Conservation (phyloP, 1,284 basidiomycete genomes). For the Microbotryum silenes-acaulis region DNA sequence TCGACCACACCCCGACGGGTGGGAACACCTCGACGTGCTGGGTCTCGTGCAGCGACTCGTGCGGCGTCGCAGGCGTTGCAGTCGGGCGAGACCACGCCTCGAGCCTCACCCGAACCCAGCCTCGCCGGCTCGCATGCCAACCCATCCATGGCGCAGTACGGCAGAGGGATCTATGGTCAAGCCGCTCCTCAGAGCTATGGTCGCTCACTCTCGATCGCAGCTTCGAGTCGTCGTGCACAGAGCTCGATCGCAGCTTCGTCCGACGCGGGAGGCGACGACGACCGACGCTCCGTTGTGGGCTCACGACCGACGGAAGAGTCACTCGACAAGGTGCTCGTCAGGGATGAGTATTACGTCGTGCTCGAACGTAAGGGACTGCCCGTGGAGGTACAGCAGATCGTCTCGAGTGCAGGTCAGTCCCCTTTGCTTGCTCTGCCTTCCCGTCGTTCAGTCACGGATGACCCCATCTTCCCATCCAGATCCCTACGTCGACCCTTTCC, state of each 20-base stretch:
- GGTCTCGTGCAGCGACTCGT: background rate
- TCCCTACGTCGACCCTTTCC: slow-evolving; percentile 39
- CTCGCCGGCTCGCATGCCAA: background rate
- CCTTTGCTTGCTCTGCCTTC: background rate
- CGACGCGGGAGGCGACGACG: background rate
- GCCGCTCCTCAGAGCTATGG: background rate
- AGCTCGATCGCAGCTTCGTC: background rate
- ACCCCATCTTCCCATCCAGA: slow-evolving; percentile 27
- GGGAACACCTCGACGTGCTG: background rate
- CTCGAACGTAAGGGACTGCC: slow-evolving; percentile 19
- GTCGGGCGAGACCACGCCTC: background rate
- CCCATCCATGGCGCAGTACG: background rate
- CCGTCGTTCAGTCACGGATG: background rate
- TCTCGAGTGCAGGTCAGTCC: slow-evolving; percentile 15
- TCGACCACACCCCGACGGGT: background rate
- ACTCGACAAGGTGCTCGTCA: slow-evolving; percentile 23
- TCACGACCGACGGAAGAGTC: background rate
- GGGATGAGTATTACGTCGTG: slow-evolving; percentile 20
- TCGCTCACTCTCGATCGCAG: background rate
- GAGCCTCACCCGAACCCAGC: background rate
- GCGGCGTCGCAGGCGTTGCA: background rate
- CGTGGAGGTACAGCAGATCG: slow-evolving; percentile 16
- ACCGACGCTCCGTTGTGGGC: background rate
- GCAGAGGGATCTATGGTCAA: background rate
- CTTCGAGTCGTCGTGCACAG: background rate